Percentiles rank a stretch among this genome's conserved stretches.
These are phyloP conservation scores for Colletotrichum filicis DNA, from an alignment of 2,329 filamentous ascomycete genomes.

Conservation along the genomic window DNA sequence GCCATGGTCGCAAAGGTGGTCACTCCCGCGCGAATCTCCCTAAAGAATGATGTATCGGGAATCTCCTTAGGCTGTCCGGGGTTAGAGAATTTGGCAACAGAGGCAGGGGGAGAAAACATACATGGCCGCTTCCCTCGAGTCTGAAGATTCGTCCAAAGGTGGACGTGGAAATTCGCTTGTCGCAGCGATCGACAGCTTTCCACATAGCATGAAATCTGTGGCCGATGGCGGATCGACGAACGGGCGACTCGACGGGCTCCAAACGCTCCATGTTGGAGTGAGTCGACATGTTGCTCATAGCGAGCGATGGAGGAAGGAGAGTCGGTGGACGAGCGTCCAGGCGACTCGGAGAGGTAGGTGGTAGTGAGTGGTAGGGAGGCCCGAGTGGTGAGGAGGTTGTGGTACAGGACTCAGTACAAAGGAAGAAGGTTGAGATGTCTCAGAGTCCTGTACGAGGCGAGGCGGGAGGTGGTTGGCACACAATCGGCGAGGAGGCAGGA, in stretches of 20 bases:
- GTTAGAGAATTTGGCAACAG: background rate
- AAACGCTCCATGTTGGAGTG: slow-evolving; percentile 34
- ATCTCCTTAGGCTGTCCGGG: slow-evolving; percentile 71
- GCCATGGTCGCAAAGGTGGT: slow-evolving; percentile 87
- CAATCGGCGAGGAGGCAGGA: background rate
- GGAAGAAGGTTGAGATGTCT: slow-evolving; percentile 36
- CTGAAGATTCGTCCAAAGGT: slow-evolving; percentile 71
- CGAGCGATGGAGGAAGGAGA: slow-evolving; percentile 22
- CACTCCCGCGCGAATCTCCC: slow-evolving; percentile 81
- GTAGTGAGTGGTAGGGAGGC: background rate
- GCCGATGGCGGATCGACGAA: slow-evolving; percentile 15
- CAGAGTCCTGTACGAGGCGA: slow-evolving; percentile 22
- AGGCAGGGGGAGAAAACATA: slow-evolving; percentile 49
- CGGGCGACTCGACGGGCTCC: slow-evolving; percentile 25
- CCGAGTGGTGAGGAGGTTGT: slow-evolving; percentile 15
- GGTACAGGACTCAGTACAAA: slow-evolving; percentile 23
- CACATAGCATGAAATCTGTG: slow-evolving; percentile 46
- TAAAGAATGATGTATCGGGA: slow-evolving; percentile 76
- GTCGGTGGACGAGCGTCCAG: slow-evolving; percentile 12
- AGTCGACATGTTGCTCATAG: slow-evolving; percentile 32
- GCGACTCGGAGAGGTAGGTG: slow-evolving; percentile 16
- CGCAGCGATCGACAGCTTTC: slow-evolving; percentile 48
- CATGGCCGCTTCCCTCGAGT: slow-evolving; percentile 75
- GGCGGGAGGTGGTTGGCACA: background rate
- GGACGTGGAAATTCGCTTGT: slow-evolving; percentile 51